Base-by-base conservation (phyloP, 345 rosid species). In the Gossypium stocksii region DNA sequence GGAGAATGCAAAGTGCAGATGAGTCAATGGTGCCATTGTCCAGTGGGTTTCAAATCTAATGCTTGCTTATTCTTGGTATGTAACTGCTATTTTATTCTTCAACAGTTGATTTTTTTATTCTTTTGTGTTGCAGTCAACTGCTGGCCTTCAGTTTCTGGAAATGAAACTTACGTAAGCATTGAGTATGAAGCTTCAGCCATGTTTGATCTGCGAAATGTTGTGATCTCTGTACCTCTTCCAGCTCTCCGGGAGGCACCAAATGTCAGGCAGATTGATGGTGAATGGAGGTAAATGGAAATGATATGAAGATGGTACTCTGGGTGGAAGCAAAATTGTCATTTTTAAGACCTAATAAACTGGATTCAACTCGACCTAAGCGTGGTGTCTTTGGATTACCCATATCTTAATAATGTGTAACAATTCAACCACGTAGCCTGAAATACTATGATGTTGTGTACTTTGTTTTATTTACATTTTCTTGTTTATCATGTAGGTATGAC, bases 81-180 rank as follows among this genome's bases (percentile, higher is more conserved):
- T 60, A 29, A 74, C 77, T 58, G 34, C 51, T 72, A 25, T 27
- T 83, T 3, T 68, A 46, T 78, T 16, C 66, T 25, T 46, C 15
- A 22, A 52, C 70, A 51, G 53, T 72, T 76, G 52, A 62, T 69
- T 7, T 73, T 13, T 10, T 75, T 59, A 25, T 57, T 13, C 25
- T 38, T 19, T 76, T 29, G 68, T 82, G 51, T 70, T 83, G 85
- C 93, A 93, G 99, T 96, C 83, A 96, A 91, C 85, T 96, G 99
- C 90, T 96, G 99, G 99, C 98, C 98, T 64, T 93, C 99, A 62
- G 97, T 91, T 73, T 96, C 98, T 82, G 98, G 97, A 78, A 91
- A 88, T 70, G 98, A 93, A 80, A 93, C 98, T 75, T 96, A 85
- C 71, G 98, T 96, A 70, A 96, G 91, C 91, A 87, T 96, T 71